A percentile compares a stretch with the other conserved stretches of the same genome.
Conservation (phyloP, 2,329 filamentous ascomycete genomes). For the Colletotrichum simmondsii region DNA sequence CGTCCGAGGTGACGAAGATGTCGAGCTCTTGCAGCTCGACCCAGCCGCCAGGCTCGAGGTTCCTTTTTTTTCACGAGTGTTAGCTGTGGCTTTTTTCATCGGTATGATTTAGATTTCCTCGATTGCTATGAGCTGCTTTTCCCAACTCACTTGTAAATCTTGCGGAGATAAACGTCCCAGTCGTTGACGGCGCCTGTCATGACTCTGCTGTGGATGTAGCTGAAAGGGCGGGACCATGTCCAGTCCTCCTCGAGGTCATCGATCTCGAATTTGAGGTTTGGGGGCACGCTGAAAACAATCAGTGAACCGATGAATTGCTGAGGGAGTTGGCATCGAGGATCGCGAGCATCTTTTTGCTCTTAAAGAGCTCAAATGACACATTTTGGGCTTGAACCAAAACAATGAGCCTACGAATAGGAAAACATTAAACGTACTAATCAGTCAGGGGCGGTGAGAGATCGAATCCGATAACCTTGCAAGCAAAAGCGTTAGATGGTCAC, state of each 20-base stretch:
- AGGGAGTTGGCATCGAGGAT: too few relatives aligned
- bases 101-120: constrained; percentile 44
- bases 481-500: background rate
- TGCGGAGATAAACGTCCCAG: constrained; percentile 61
- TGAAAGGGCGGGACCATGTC: constrained; percentile 63
- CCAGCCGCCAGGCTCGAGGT: constrained; percentile 62
- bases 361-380: too few relatives aligned
- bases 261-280: constrained; percentile 56
- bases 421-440: constrained; percentile 53
- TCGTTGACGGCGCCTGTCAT: constrained; percentile 60
- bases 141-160: constrained; percentile 49
- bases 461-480: constrained; percentile 63
- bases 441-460: constrained; percentile 77
- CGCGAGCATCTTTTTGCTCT: too few relatives aligned
- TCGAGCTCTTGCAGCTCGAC: constrained; percentile 63
- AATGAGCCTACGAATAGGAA: background rate
- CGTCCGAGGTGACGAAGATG: constrained; percentile 52
- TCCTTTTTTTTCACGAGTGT: constrained; percentile 43
- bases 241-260: constrained; percentile 55
- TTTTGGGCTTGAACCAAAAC: background rate
- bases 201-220: constrained; percentile 64
- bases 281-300: constrained; percentile 11
- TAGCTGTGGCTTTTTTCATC: constrained; percentile 44
- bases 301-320: background rate
- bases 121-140: constrained; percentile 34